phyloP scores from a whole-genome alignment of 495 filamentous ascomycete species.

The Aspergillus saccharolyticus region DNA sequence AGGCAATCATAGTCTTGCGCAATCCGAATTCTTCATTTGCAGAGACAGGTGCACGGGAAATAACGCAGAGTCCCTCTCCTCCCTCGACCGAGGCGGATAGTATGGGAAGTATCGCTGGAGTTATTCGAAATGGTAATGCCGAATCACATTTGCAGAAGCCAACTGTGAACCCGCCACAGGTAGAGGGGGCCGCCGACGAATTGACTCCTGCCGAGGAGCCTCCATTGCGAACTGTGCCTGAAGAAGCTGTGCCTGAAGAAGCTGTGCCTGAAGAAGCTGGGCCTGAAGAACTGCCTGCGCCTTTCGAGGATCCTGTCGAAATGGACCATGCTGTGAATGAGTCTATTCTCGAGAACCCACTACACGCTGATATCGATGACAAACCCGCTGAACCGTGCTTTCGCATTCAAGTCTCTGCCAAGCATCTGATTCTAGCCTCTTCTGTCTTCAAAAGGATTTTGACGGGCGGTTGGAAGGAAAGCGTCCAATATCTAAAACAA shows the following conservation, averaged over 20 bases:
- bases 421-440: not conserved
- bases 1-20: not conserved
- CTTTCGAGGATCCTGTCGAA: too few species aligned
- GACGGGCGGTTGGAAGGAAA: not conserved
- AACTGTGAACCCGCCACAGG: too few species aligned
- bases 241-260: too few species aligned
- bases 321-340: too few species aligned
- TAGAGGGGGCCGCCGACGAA: too few species aligned
- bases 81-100: not conserved
- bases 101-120: too few species aligned
- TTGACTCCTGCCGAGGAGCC: too few species aligned
- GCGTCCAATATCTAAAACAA: not conserved
- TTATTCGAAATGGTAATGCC: too few species aligned
- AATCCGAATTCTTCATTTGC: not conserved
- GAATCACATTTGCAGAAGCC: too few species aligned
- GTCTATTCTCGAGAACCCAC: not conserved
- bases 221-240: too few species aligned
- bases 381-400: not conserved
- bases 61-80: not conserved
- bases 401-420: not conserved
- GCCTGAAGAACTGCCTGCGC: too few species aligned
- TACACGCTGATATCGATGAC: not conserved
- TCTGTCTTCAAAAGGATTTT: not conserved
- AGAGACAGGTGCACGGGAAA: not conserved
- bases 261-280: too few species aligned